Percentiles rank a stretch among this genome's conserved stretches.
Conservation (phyloP, 176 grass and related monocot genomes). For the Cymbopogon citratus region DNA sequence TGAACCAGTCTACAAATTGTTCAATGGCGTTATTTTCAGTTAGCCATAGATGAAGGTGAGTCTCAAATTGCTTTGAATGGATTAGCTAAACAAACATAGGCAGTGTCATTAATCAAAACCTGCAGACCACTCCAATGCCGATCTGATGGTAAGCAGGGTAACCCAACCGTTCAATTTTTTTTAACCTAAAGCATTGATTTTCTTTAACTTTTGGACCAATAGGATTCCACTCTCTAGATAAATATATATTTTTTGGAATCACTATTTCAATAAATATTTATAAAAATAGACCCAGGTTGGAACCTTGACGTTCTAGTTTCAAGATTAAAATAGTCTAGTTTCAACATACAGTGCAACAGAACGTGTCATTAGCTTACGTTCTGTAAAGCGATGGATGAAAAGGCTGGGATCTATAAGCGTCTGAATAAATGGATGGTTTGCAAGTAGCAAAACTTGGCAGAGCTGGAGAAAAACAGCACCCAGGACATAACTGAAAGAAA, state of each 20-base stretch:
- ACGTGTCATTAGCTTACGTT: constrained; percentile 67
- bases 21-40: background rate
- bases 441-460: constrained; percentile 60
- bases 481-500: constrained; percentile 81
- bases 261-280: too few relatives aligned
- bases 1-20: background rate
- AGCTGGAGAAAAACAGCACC: constrained; percentile 92
- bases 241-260: too few relatives aligned
- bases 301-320: too few relatives aligned
- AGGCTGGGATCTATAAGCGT: constrained; percentile 84
- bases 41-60: background rate
- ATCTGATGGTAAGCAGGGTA: too few relatives aligned
- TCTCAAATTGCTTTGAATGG: background rate
- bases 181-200: too few relatives aligned
- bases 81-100: background rate
- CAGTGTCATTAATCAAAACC: background rate
- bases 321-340: too few relatives aligned
- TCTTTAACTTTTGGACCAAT: too few relatives aligned
- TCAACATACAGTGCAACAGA: too few relatives aligned
- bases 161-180: too few relatives aligned
- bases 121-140: too few relatives aligned
- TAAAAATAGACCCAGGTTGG: too few relatives aligned
- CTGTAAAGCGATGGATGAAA: constrained; percentile 86
- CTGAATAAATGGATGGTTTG: constrained; percentile 67
- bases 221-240: too few relatives aligned